Evolutionary conservation across 768 basidiomycete species (phyloP), one percentile per base, ranked within the genome.

Genomic region (Naganishia friedmannii): DNA sequence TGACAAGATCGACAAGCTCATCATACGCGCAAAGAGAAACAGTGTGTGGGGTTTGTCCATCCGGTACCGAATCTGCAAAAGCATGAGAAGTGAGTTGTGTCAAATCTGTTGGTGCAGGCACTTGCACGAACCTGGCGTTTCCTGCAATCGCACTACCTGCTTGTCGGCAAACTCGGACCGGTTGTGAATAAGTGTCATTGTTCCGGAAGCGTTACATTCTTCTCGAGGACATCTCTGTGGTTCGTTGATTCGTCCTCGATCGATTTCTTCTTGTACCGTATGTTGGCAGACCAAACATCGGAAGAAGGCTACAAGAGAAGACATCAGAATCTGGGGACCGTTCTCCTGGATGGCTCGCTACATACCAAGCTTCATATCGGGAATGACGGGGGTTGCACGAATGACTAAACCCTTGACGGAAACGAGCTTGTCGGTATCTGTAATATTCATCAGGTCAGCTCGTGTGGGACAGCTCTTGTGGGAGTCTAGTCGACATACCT

Each of bases 11-110:
- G 45, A 98, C 95, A 3, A 99, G 87, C 78, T 99, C 96, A 77
- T 99, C 95, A 77, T 99, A 98, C n/a, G 92, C 91, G 79, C 93
- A 94, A 67, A 98, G 83, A 0, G 92, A 93, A 66, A 99, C 94
- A 0, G 95, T 98, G 74, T 97, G 94, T 0, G 96, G 96, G 0
- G 96, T 98, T 80, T 98, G 95, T 2, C 96, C 96, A 80, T 97
- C 95, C 5, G 95, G 95, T 0, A 99, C 95, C 10, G 90, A 92
- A 77, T 99, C 96, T 77, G 69, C 19, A 26, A 29, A 21, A 34
- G 39, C 9, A 37, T 29, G 32, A 21, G 34, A 53, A 51, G 23
- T 45, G 26, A 57, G 19, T 32, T 57, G 3, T 17, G 42, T 19
- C 1, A 39, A 10, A 71, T 60, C 13, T 6, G 48, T 55, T 26